These are phyloP conservation scores for Blastocystis sp. DNA, from an alignment of 352 stramenopile species.

Conservation along the genomic window DNA sequence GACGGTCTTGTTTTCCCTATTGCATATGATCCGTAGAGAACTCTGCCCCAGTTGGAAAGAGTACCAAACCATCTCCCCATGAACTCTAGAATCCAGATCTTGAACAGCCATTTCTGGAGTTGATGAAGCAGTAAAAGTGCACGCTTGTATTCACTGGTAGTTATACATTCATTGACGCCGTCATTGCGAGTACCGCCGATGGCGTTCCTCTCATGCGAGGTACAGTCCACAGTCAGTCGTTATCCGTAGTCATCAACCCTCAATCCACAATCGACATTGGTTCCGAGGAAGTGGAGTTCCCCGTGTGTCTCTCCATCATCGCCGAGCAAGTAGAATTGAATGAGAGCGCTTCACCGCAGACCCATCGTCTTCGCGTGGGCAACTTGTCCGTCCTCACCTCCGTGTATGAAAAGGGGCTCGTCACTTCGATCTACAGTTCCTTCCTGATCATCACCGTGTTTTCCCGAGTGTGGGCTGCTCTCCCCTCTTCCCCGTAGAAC, in stretches of 20 bases:
- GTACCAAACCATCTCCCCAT: background rate
- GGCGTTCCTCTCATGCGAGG: conserved; percentile 45
- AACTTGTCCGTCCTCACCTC: conserved; percentile 38
- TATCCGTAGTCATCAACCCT: conserved; percentile 40
- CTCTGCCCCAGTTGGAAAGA: conserved; percentile 20
- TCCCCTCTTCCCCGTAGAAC: background rate
- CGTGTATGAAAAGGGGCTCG: conserved; percentile 38
- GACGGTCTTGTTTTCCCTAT: background rate
- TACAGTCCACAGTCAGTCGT: background rate
- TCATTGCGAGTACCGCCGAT: conserved; percentile 53
- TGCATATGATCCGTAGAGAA: conserved; percentile 11
- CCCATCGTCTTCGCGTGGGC: conserved; percentile 5
- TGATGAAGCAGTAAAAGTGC: conserved; percentile 10
- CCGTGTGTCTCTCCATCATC: conserved; percentile 39
- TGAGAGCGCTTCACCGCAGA: background rate
- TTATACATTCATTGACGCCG: conserved; percentile 41
- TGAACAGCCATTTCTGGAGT: conserved; percentile 38
- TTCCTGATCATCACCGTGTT: conserved; percentile 43
- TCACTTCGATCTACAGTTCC: conserved; percentile 32
- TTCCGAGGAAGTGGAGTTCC: conserved; percentile 56
- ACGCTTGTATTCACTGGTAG: conserved; percentile 2
- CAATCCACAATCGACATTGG: conserved; percentile 36
- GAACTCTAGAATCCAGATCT: conserved; percentile 36
- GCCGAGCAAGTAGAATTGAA: conserved; percentile 13
- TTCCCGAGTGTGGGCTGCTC: background rate